These are phyloP conservation scores for Sordariomycetes sp. DNA, from an alignment of 2,329 filamentous ascomycete species.

Conservation along the genomic window DNA sequence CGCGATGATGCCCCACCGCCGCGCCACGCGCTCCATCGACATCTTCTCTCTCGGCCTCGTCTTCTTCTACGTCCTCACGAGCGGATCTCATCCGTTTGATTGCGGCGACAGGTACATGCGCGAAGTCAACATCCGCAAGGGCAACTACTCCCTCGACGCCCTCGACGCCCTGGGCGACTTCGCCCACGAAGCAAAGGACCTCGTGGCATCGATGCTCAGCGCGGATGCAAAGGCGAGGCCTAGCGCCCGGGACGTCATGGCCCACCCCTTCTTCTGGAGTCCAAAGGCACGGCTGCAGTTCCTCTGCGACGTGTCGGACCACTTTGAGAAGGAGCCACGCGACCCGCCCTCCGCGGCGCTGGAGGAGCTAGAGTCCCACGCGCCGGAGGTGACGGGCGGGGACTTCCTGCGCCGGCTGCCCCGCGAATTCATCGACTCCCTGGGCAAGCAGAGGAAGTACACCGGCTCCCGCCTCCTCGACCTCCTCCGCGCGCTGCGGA, in stretches of 20 bases:
- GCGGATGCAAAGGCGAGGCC: slow-evolving; percentile 46
- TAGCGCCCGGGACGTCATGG: slow-evolving; percentile 65
- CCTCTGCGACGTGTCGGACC: slow-evolving; percentile 91
- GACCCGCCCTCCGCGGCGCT: slow-evolving; percentile 66
- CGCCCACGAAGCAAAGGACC: slow-evolving; percentile 72
- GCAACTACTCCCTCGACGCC: slow-evolving; percentile 57
- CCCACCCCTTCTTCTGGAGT: slow-evolving; percentile 95
- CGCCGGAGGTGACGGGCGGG: slow-evolving; percentile 39
- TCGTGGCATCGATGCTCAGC: slow-evolving; percentile 68
- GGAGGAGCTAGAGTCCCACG: slow-evolving; percentile 39
- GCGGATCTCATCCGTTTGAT: slow-evolving; percentile 85
- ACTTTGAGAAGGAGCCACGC: slow-evolving; percentile 84
- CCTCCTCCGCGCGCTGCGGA: slow-evolving; percentile 74
- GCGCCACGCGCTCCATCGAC: slow-evolving; percentile 90
- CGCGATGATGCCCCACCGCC: slow-evolving; percentile 50
- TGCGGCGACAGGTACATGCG: slow-evolving; percentile 90
- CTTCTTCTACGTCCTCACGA: slow-evolving; percentile 98
- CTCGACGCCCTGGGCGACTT: slow-evolving; percentile 71
- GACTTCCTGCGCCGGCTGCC: slow-evolving; percentile 73
- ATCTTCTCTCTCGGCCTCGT: slow-evolving; percentile 95
- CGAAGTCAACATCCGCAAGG: slow-evolving; percentile 94
- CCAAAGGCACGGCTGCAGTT: slow-evolving; percentile 81
- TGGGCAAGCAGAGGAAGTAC: slow-evolving; percentile 93
- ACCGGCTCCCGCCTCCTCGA: slow-evolving; percentile 74
- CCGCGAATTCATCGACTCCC: slow-evolving; percentile 70